Evolutionary conservation across 2,329 filamentous ascomycete species (phyloP), one percentile per base, ranked within the genome.

Genomic region (Boeremia exigua): DNA sequence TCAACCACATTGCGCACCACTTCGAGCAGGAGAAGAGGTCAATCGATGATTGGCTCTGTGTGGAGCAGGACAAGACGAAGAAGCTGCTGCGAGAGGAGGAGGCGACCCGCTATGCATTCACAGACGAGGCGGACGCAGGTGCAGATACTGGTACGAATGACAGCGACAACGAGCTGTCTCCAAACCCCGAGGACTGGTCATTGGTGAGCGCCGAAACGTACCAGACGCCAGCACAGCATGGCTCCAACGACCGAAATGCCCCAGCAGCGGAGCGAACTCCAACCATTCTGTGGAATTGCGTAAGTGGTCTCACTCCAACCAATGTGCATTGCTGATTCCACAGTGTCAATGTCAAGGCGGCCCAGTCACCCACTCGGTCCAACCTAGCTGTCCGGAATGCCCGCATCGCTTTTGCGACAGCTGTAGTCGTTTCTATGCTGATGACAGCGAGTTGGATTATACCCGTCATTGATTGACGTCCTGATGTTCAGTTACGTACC

Each of bases 1-100:
- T 85, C 60, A 79, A 93, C 63, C 92, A 96, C 68, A 93, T 96
- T 60, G 91, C 92, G 55, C 73, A 84, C 14, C 89, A 92, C 67
- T 87, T 88, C 59, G 82, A 82, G 49, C 86, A 85, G 27, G 81
- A 84, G 12, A 71, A 76, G 6, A 79, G 68, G 63, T 67, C 74
- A 6, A 88, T 88, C 17, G 71, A 72, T 14, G 79, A 87, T 9
- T 91, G 88, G 88, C 36, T 78, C 0, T 78, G 77, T 51, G 59
- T 75, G 2, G 75, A 78, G 54, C 66, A 68, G 39, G 73, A 74
- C 39, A 70, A 63, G 47, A 60, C 49, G 6, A 79, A 79, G 56
- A 69, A 65, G 11, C 58, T 73, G 15, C 32, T 70, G 4, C 36
- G 7, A 49, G 7, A 63, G 42, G 65, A 68, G 11, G 65, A 68